These are phyloP conservation scores for Linum tenue DNA, from an alignment of 345 rosid species.

Conservation along the genomic window DNA sequence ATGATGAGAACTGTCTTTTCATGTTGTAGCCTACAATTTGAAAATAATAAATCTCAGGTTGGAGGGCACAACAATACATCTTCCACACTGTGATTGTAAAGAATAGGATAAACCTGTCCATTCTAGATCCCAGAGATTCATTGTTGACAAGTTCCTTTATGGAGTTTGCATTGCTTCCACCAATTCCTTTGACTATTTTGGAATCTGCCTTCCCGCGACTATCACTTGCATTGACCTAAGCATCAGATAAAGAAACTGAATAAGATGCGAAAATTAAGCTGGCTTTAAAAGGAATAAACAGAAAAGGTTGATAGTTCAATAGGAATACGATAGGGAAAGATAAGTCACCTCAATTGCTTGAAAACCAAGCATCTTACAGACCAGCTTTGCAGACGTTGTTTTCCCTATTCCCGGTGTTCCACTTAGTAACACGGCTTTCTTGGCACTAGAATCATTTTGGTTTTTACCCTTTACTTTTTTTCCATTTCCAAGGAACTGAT, in stretches of 20 bases:
- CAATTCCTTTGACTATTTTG: conserved; percentile 70
- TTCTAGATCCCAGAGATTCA: conserved; percentile 48
- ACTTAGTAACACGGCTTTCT: conserved; percentile 77
- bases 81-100: not conserved
- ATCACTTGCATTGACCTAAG: conserved; percentile 95
- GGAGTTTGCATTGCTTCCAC: conserved; percentile 95
- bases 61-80: not conserved
- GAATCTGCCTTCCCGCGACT: conserved; percentile 91
- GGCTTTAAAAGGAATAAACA: conserved; percentile 7
- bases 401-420: conserved; percentile 98
- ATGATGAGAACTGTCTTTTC: conserved; percentile 79
- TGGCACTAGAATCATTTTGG: conserved; percentile 55
- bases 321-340: not conserved
- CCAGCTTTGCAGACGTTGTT: conserved; percentile 89
- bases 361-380: conserved; percentile 85
- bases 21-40: conserved; percentile 52
- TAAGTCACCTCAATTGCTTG: conserved; percentile 74
- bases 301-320: conserved; percentile 1
- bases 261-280: conserved; percentile 5
- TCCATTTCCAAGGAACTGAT: conserved; percentile 52
- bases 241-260: not conserved
- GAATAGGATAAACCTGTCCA: conserved; percentile 45
- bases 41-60: conserved; percentile 7
- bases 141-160: conserved; percentile 93
- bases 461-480: conserved; percentile 70